Evolutionary conservation across 2,329 filamentous ascomycete genomes (phyloP), one percentile per base, ranked within the genome.

Genomic region (Cladophialophora psammophila): DNA sequence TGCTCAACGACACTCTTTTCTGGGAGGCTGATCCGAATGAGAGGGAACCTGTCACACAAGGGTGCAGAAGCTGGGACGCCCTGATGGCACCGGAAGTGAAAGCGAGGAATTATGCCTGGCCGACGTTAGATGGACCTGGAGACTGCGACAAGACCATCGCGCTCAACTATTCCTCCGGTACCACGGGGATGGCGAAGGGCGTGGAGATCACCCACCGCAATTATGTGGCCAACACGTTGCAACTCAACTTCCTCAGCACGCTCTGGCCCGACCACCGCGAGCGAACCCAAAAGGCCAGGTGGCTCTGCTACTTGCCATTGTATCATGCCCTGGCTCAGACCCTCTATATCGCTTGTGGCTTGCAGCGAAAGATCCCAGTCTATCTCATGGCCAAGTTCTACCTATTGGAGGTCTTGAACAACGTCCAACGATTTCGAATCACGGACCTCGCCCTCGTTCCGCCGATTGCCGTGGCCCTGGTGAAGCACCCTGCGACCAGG

Each of bases 351-450:
- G 26, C 34, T 2, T 15, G 55, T 1, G 55, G 55, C 1, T 88
- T 85, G 50, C 91, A 90, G 72, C 95, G 94, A 73, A 91, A 94
- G 56, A 83, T 94, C 52, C 81, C 83, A 13, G 79, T 81, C 1
- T 89, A 88, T 64, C 80, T 94, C 9, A 77, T 82, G 40, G 82
- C 88, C 0, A 42, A 50, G 20, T 67, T 40, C 56, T 32, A 36
- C 68, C 78, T 13, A 72, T 75, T 10, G 75, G 76, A 15, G 82
- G 81, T 71, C 66, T 18, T 82, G 32, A 69, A 78, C 0, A 75
- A 76, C 34, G 71, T 83, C 40, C 73, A 78, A 40, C 75, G 78
- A 32, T 82, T 79, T 66, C 72, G 77, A n/a, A 82, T 85, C 71
- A 82, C 82, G 1, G 83, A 85, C 71, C 81, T 80, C 0, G 80